Conservation (phyloP, 2,329 filamentous ascomycete genomes). For the Magnaporthiopsis incrustans region DNA sequence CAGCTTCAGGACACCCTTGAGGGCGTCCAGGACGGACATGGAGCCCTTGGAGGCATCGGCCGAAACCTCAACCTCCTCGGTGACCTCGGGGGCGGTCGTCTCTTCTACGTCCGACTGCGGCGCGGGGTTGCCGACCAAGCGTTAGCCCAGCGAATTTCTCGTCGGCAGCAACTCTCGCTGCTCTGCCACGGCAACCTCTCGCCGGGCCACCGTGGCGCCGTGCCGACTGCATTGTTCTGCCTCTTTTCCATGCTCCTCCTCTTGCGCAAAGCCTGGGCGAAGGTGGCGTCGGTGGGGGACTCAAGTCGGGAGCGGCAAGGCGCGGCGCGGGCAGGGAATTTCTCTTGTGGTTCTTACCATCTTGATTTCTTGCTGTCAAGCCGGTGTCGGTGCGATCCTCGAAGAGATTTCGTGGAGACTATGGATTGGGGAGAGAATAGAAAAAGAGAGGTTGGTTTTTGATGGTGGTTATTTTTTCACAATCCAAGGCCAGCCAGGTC, state of each 20-base stretch:
- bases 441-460: slow-evolving; percentile 6
- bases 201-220: no score
- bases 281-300: background rate
- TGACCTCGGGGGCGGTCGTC: slow-evolving; percentile 76
- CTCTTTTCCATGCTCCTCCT: background rate
- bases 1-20: slow-evolving; percentile 98
- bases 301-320: background rate
- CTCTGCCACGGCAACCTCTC: background rate
- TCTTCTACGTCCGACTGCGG: slow-evolving; percentile 99
- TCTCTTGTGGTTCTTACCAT: slow-evolving; percentile 40
- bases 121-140: slow-evolving; percentile 6
- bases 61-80: slow-evolving; percentile 89
- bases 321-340: background rate
- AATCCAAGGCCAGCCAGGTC: background rate
- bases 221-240: background rate
- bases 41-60: slow-evolving; percentile 84
- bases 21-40: slow-evolving; percentile 97
- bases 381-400: slow-evolving; percentile 58
- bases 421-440: slow-evolving; percentile 11
- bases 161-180: background rate
- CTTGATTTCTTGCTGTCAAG: slow-evolving; percentile 43
- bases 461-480: slow-evolving; percentile 5
- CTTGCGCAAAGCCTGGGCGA: background rate
- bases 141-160: background rate
- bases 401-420: slow-evolving; percentile 41